Evolutionary conservation across 2,329 filamentous ascomycete genomes (phyloP).

Genomic region (Arthrinium puccinioides): DNA sequence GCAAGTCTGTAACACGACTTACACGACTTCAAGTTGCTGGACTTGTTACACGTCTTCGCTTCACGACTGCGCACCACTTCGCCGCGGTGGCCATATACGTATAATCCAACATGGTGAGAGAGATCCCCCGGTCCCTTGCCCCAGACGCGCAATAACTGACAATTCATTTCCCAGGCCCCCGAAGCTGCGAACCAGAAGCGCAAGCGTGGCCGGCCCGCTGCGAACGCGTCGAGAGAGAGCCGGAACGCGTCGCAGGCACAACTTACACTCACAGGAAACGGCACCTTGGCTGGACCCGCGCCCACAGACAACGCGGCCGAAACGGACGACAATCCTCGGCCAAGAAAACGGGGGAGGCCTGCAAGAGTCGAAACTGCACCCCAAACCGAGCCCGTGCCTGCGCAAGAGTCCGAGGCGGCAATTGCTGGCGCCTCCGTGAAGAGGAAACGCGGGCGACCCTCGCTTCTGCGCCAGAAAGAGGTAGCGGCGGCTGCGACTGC

Average conservation of each 20-base stretch:
- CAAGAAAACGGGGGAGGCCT: slow-evolving; percentile 16
- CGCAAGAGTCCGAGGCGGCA: slow-evolving; percentile 10
- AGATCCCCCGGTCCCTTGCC: no score
- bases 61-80: no score
- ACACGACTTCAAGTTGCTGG: no score
- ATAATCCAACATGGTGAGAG: no score
- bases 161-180: slow-evolving; percentile 10
- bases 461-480: slow-evolving; percentile 3
- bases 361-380: slow-evolving; percentile 7
- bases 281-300: slow-evolving; percentile 5
- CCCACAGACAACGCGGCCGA: slow-evolving; percentile 9
- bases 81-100: no score
- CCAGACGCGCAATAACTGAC: no score
- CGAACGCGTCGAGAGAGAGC: slow-evolving; percentile 28
- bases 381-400: slow-evolving; percentile 5
- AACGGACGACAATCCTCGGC: slow-evolving; percentile 10
- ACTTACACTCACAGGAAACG: slow-evolving; percentile 11
- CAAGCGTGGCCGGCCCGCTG: slow-evolving; percentile 33
- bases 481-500: not conserved
- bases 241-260: slow-evolving; percentile 16
- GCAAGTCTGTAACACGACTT: no score
- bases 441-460: slow-evolving; percentile 19
- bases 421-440: slow-evolving; percentile 4
- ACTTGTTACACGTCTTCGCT: no score
- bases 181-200: slow-evolving; percentile 28